Base-by-base conservation (phyloP, 2,329 filamentous ascomycete species). In the Golovinomyces cichoracearum region DNA sequence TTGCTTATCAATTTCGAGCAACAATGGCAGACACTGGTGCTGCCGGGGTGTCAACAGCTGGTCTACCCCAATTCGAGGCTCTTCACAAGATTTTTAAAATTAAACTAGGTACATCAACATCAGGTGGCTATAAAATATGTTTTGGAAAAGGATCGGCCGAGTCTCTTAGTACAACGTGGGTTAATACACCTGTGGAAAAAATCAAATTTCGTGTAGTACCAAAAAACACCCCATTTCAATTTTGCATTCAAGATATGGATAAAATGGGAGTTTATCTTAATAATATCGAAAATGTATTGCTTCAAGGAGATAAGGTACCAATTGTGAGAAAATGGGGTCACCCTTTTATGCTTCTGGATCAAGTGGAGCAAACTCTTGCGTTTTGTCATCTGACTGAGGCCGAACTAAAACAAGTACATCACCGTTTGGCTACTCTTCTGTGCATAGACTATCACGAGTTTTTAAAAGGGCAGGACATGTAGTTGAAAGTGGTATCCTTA, bases 401-500 rank as follows among this genome's bases (percentile, higher is more conserved):
- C 5, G 47, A 51, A 46, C 19, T 51, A 46, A 31, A 29, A 23
- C 47, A 21, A 4, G 29, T 51, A 3, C 50, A 51, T 40, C 35
- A 1, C 6, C 35, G 35, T 38, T 38, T 19, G 2, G 35, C 5
- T n/a, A 38, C 17, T n/a, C 35, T 5, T 38, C 35, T 38, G 35
- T 38, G 9, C 7, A n/a, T n/a, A 9, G 35, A 5, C 17, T 38
- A 33, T 9, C 29, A 9, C 29, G 2, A 33, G 29, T 33, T n/a
- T n/a, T n/a, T n/a, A n/a, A n/a, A n/a, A n/a, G n/a, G n/a, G n/a
- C n/a, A n/a, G n/a, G n/a, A n/a, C n/a, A n/a, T n/a, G n/a, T n/a
- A n/a, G n/a, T n/a, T n/a, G n/a, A n/a, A n/a, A n/a, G n/a, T n/a
- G n/a, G n/a, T n/a, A n/a, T n/a, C n/a, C n/a, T n/a, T n/a, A n/a